A percentile compares a stretch with the other conserved stretches of the same genome.
Evolutionary conservation across 768 basidiomycete species (phyloP).

Genomic region (Naganishia randhawae): DNA sequence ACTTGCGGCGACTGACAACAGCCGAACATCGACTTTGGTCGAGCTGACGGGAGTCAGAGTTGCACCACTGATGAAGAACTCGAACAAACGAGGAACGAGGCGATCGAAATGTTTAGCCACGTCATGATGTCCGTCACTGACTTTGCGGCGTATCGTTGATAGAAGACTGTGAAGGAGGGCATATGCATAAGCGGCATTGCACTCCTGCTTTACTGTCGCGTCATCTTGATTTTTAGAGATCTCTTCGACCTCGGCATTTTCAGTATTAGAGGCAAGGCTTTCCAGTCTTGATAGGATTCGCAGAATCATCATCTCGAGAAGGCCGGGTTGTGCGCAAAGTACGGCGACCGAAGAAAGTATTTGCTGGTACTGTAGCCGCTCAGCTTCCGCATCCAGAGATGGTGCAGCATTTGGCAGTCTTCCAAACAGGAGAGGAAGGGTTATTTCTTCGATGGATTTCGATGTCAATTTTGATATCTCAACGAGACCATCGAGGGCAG

Average conservation of each 20-base stretch:
- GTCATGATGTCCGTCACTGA: conserved; percentile 62
- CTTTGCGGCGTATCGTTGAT: conserved; percentile 61
- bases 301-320: conserved; percentile 81
- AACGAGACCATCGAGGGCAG: conserved; percentile 45
- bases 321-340: conserved; percentile 66
- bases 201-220: conserved; percentile 49
- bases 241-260: conserved; percentile 35
- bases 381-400: conserved; percentile 55
- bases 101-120: conserved; percentile 74
- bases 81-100: conserved; percentile 57
- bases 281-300: conserved; percentile 74
- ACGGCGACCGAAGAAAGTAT: conserved; percentile 65
- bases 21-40: conserved; percentile 55
- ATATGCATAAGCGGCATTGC: conserved; percentile 76
- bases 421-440: conserved; percentile 74
- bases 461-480: conserved; percentile 57
- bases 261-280: conserved; percentile 45
- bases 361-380: conserved; percentile 66
- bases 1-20: conserved; percentile 63
- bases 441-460: conserved; percentile 65
- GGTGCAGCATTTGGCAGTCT: conserved; percentile 69
- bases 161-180: conserved; percentile 70
- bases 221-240: not conserved
- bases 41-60: not conserved
- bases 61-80: conserved; percentile 9